Evolutionary conservation across 345 rosid genomes (phyloP).

Genomic region (Geranium rotundifolium): DNA sequence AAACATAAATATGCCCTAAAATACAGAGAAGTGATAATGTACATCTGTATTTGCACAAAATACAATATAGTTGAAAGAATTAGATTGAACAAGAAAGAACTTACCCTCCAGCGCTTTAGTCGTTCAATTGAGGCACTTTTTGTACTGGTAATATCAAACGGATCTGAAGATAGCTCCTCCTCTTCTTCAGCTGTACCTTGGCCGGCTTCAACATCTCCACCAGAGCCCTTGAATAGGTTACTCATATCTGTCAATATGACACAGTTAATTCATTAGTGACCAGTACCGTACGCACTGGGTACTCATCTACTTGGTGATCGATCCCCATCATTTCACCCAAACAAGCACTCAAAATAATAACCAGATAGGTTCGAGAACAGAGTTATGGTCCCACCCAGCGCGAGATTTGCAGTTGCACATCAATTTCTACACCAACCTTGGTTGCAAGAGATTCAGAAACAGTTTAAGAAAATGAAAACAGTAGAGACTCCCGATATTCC

Average conservation of each 20-base stretch:
- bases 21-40: background rate
- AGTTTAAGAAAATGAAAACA: too few species aligned
- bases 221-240: background rate
- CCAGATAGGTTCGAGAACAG: too few species aligned
- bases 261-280: background rate
- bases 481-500: background rate
- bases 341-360: background rate
- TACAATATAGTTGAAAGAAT: background rate
- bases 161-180: slow-evolving; percentile 8
- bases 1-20: too few species aligned
- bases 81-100: background rate
- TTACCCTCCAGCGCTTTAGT: slow-evolving; percentile 85
- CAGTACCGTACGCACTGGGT: too few species aligned
- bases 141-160: slow-evolving; percentile 57
- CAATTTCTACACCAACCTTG: background rate
- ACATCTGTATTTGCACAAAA: background rate
- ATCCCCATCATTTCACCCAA: background rate
- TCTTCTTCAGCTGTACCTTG: background rate
- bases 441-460: background rate
- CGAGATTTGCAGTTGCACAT: background rate
- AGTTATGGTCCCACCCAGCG: too few species aligned
- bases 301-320: too few species aligned
- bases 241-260: background rate
- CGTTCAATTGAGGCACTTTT: slow-evolving; percentile 59
- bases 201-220: background rate